Evolutionary conservation across 2,329 filamentous ascomycete genomes (phyloP).

Genomic region (Zymoseptoria ardabiliae): DNA sequence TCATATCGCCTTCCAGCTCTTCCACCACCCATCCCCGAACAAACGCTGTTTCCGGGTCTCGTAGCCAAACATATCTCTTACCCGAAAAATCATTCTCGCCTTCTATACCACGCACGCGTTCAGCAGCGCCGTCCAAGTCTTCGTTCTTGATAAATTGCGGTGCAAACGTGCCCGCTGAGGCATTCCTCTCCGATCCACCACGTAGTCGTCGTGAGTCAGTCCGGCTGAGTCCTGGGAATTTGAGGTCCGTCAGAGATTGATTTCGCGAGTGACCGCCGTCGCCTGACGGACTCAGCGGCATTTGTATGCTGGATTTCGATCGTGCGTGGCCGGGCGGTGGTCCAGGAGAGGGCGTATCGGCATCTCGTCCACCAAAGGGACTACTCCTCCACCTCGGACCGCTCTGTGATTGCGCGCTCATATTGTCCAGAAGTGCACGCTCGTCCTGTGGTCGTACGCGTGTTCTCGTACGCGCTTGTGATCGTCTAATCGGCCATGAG

Average conservation of each 20-base stretch:
- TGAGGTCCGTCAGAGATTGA: constrained; percentile 54
- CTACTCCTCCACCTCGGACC: constrained; percentile 70
- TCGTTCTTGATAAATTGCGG: constrained; percentile 92
- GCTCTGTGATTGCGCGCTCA: constrained; percentile 51
- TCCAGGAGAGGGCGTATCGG: constrained; percentile 58
- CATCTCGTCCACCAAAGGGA: constrained; percentile 60
- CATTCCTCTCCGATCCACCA: constrained; percentile 55
- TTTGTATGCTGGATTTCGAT: constrained; percentile 69
- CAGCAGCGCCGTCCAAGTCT: constrained; percentile 55
- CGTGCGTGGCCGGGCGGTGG: constrained; percentile 46
- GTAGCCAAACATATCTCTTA: constrained; percentile 96
- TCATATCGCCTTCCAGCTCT: constrained; percentile 59
- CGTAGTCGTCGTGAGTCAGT: constrained; percentile 30
- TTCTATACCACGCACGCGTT: constrained; percentile 65
- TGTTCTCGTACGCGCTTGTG: constrained; percentile 10
- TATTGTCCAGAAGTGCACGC: constrained; percentile 24
- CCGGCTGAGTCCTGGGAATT: constrained; percentile 16
- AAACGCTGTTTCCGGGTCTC: constrained; percentile 79
- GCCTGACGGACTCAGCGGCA: constrained; percentile 47
- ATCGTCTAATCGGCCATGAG: constrained; percentile 5
- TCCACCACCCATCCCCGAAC: constrained; percentile 88
- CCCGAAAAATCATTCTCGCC: constrained; percentile 98
- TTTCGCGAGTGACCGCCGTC: constrained; percentile 56
- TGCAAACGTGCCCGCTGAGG: constrained; percentile 77
- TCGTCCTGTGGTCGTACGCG: constrained; percentile 17